Base-by-base conservation (phyloP, 1,284 basidiomycete species). In the Ceratobasidium sp. region DNA sequence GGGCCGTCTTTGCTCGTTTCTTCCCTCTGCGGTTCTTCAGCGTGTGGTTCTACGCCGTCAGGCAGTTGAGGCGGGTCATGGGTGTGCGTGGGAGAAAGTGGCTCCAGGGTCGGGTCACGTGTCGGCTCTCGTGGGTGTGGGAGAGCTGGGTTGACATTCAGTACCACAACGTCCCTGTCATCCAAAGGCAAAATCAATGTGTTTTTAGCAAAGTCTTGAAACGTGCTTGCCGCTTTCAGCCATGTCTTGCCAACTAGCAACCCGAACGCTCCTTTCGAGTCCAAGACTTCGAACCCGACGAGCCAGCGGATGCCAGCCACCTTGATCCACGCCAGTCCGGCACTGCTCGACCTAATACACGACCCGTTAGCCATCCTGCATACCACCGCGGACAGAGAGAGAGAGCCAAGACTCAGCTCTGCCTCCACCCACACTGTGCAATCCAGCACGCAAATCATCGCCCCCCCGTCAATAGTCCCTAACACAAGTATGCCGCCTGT, bases 361-460 rank as follows among this genome's bases (percentile, higher is more conserved):
- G 47, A 2, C 26, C 63, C 63, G 21, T 66, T 52, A 9, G 63
- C 63, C 63, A 66, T 66, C 1, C 63, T 47, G 16, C 63, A 66
- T 5, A 66, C 32, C 9, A 66, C 28, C 1, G 9, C 18, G 7
- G 63, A 66, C 8, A 41, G 46, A 11, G 16, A 30, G 4, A 66
- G 41, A 30, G 35, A 41, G 28, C 49, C 47, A 26, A 66, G 41
- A 30, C 1, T 26, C 30, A 52, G 63, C 32, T 66, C 63, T 35
- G 52, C 18, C 50, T 66, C 47, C 5, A 47, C 63, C 63, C 63
- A 66, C 1, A 66, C 32, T 14, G 47, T 50, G 2, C 3, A n/a
- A 35, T 64, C 18, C 8, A 64, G 26, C 18, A 66, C 63, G 32
- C 63, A 66, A 26, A 66, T 30, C 63, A 61, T 61, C 21, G 58